phyloP scores from a whole-genome alignment of 1,139 yeast genomes.

The Yamadazyma trypodendri region DNA sequence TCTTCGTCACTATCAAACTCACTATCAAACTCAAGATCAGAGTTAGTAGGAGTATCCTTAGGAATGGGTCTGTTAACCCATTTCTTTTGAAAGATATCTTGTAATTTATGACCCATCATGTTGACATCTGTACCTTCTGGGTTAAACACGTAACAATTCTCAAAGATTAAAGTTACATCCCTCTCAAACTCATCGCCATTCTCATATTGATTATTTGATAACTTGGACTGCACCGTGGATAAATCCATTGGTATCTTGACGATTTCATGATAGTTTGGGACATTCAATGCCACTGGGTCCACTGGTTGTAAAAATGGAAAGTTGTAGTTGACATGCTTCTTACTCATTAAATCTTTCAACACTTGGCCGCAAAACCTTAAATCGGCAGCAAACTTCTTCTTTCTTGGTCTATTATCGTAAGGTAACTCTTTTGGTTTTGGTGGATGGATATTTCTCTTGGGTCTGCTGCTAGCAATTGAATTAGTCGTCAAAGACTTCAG shows the following conservation, averaged over 20 bases:
- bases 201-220: slow-evolving; percentile 84
- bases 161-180: slow-evolving; percentile 80
- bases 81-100: slow-evolving; percentile 78
- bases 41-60: slow-evolving; percentile 49
- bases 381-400: slow-evolving; percentile 89
- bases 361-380: slow-evolving; percentile 82
- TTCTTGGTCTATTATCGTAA: slow-evolving; percentile 84
- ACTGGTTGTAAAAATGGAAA: slow-evolving; percentile 94
- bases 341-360: slow-evolving; percentile 75
- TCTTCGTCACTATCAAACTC: slow-evolving; percentile 50
- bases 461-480: slow-evolving; percentile 59
- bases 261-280: slow-evolving; percentile 84
- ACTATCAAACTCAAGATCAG: slow-evolving; percentile 35
- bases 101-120: slow-evolving; percentile 91
- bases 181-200: slow-evolving; percentile 83
- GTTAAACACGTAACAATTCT: slow-evolving; percentile 87
- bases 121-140: slow-evolving; percentile 96
- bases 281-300: slow-evolving; percentile 89
- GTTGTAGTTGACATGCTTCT: slow-evolving; percentile 80
- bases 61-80: slow-evolving; percentile 91
- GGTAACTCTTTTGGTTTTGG: slow-evolving; percentile 94
- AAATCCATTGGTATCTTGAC: slow-evolving; percentile 95
- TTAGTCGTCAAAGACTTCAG: slow-evolving; percentile 21
- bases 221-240: slow-evolving; percentile 76
- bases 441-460: slow-evolving; percentile 94